Percentiles rank a stretch among this genome's conserved stretches.
Conservation (phyloP, 352 stramenopile genomes). For the Phytophthora brassicae region DNA sequence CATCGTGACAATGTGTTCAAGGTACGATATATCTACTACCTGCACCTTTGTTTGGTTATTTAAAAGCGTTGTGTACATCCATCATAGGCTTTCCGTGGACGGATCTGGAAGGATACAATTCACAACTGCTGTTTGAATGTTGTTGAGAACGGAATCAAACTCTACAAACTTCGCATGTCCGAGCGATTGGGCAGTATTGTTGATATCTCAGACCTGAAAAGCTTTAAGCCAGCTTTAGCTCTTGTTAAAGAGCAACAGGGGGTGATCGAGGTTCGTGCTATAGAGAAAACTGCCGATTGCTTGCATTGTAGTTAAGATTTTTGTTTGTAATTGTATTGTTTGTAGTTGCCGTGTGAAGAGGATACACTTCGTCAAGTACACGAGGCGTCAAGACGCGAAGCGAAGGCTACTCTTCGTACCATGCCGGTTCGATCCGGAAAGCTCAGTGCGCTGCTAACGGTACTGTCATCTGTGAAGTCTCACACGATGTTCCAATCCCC, state of each 20-base stretch:
- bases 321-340: constrained; percentile 2
- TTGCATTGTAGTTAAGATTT: not conserved
- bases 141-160: constrained; percentile 74
- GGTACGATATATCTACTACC: constrained; percentile 22
- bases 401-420: constrained; percentile 44
- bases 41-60: not conserved
- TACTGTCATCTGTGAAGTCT: constrained; percentile 18
- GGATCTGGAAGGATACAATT: constrained; percentile 78
- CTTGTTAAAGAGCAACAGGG: constrained; percentile 27
- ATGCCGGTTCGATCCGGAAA: constrained; percentile 74
- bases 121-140: constrained; percentile 83
- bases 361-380: constrained; percentile 54
- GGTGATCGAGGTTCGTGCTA: constrained; percentile 42
- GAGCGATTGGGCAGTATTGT: constrained; percentile 68
- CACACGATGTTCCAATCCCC: not conserved
- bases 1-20: constrained; percentile 66
- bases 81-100: constrained; percentile 57
- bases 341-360: constrained; percentile 64
- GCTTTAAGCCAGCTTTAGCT: constrained; percentile 48
- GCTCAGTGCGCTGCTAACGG: constrained; percentile 58
- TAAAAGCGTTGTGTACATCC: not conserved
- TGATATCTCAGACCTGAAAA: constrained; percentile 66
- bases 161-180: constrained; percentile 79
- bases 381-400: constrained; percentile 47
- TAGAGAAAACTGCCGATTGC: not conserved